Conservation (phyloP, 495 filamentous ascomycete species). For the Xylaria castorea region DNA sequence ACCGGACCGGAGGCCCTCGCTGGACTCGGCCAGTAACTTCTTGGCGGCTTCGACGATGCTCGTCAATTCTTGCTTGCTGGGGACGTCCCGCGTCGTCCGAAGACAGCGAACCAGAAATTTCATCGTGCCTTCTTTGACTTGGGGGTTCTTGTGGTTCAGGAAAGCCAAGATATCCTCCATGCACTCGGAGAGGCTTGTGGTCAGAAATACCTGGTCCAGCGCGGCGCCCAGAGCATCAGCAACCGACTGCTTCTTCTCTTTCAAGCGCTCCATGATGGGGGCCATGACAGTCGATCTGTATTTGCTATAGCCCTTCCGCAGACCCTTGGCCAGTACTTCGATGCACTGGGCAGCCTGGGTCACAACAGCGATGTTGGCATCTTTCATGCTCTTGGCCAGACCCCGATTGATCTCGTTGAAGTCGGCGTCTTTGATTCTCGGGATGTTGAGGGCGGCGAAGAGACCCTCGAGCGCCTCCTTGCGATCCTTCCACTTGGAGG, state of each 20-base stretch:
- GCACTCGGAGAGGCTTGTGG: slow-evolving; percentile 81
- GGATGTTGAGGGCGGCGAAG: slow-evolving; percentile 77
- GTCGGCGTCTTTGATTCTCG: slow-evolving; percentile 88
- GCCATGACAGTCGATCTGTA: slow-evolving; percentile 79
- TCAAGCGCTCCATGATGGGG: slow-evolving; percentile 91
- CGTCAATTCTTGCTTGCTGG: slow-evolving; percentile 81
- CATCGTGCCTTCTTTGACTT: slow-evolving; percentile 93
- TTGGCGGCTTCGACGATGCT: slow-evolving; percentile 84
- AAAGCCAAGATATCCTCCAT: slow-evolving; percentile 87
- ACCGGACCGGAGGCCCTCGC: slow-evolving; percentile 80
- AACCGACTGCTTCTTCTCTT: slow-evolving; percentile 94
- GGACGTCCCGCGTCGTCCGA: slow-evolving; percentile 80
- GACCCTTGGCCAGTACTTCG: slow-evolving; percentile 87
- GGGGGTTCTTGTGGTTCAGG: slow-evolving; percentile 92
- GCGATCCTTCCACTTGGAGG: slow-evolving; percentile 97
- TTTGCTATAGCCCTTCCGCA: slow-evolving; percentile 79
- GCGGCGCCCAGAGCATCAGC: slow-evolving; percentile 86
- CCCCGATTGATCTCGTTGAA: slow-evolving; percentile 82
- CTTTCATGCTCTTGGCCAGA: slow-evolving; percentile 96
- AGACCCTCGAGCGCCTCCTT: slow-evolving; percentile 93
- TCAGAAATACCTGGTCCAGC: slow-evolving; percentile 82
- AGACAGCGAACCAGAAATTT: slow-evolving; percentile 90
- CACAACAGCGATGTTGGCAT: slow-evolving; percentile 95
- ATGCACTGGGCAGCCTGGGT: slow-evolving; percentile 94
- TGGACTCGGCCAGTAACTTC: slow-evolving; percentile 88